These are phyloP conservation scores for Orychophragmus violaceus DNA, from an alignment of 345 rosid genomes.

Conservation along the genomic window DNA sequence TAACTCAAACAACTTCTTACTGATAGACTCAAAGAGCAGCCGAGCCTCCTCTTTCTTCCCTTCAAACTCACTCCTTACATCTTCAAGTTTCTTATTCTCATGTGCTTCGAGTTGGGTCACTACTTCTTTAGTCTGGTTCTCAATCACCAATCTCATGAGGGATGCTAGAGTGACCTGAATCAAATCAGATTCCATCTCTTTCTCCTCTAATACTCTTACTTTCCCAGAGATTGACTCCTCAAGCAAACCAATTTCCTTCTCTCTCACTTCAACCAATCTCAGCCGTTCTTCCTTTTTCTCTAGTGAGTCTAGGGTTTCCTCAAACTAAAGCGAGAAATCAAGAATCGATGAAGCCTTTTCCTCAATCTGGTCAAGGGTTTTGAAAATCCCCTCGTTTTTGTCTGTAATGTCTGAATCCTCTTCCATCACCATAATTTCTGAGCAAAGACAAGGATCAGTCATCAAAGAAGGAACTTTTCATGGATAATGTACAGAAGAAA, in stretches of 20 bases:
- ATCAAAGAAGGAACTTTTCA: neutral
- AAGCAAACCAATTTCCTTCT: neutral
- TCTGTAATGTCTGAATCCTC: neutral
- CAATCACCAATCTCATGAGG: neutral
- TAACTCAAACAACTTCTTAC: neutral
- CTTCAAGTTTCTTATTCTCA: neutral
- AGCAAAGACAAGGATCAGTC: neutral
- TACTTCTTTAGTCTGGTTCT: neutral
- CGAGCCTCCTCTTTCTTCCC: neutral
- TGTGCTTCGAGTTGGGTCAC: no score
- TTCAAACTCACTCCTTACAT: neutral
- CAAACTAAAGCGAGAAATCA: neutral
- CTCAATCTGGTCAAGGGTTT: neutral
- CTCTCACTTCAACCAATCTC: neutral
- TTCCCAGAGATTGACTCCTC: neutral
- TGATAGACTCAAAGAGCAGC: neutral
- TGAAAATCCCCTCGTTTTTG: neutral
- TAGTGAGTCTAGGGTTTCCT: neutral
- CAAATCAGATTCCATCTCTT: neutral
- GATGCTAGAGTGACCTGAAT: neutral
- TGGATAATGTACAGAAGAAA: neutral
- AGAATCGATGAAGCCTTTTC: neutral
- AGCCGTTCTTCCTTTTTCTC: conserved; percentile 4
- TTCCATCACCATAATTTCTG: neutral
- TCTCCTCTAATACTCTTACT: neutral